Evolutionary conservation across 192 early-diverging fungal genomes (phyloP).

Genomic region (Entomortierella parvispora): DNA sequence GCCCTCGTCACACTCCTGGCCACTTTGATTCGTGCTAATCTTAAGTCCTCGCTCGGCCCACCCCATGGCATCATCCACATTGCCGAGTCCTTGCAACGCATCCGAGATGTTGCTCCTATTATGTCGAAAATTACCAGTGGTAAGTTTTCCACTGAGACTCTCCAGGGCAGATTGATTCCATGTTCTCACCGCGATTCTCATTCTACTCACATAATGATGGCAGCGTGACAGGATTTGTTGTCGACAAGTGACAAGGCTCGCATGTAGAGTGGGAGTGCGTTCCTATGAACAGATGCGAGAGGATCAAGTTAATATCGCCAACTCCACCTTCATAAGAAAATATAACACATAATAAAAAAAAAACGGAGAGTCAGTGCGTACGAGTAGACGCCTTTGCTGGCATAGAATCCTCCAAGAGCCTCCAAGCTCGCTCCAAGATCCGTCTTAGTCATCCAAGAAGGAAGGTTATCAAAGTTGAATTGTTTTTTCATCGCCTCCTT

Average conservation of each 20-base stretch:
- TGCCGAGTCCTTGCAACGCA: slow-evolving; percentile 58
- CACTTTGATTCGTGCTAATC: slow-evolving; percentile 40
- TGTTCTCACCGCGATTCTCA: too few relatives aligned
- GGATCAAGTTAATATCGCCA: not conserved
- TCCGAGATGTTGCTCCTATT: slow-evolving; percentile 63
- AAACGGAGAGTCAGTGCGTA: too few relatives aligned
- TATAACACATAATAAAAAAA: not conserved
- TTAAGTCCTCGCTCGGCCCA: slow-evolving; percentile 66
- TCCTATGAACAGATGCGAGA: slow-evolving; percentile 32
- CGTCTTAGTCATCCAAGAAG: slow-evolving; percentile 62
- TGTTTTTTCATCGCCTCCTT: slow-evolving; percentile 34
- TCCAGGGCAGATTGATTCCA: not conserved
- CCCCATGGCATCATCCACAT: slow-evolving; percentile 59
- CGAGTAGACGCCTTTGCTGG: slow-evolving; percentile 58
- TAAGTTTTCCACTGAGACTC: not conserved
- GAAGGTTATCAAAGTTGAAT: slow-evolving; percentile 61
- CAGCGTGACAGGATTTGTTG: slow-evolving; percentile 57
- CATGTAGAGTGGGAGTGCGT: slow-evolving; percentile 66
- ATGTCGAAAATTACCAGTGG: not conserved
- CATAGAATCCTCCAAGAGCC: slow-evolving; percentile 64
- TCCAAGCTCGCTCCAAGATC: slow-evolving; percentile 66
- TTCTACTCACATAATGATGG: slow-evolving; percentile 65
- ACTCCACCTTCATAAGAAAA: not conserved
- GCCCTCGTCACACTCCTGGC: slow-evolving; percentile 58
- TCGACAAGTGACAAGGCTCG: slow-evolving; percentile 57